Conservation (phyloP, 768 basidiomycete genomes). For the Trametes villosa region DNA sequence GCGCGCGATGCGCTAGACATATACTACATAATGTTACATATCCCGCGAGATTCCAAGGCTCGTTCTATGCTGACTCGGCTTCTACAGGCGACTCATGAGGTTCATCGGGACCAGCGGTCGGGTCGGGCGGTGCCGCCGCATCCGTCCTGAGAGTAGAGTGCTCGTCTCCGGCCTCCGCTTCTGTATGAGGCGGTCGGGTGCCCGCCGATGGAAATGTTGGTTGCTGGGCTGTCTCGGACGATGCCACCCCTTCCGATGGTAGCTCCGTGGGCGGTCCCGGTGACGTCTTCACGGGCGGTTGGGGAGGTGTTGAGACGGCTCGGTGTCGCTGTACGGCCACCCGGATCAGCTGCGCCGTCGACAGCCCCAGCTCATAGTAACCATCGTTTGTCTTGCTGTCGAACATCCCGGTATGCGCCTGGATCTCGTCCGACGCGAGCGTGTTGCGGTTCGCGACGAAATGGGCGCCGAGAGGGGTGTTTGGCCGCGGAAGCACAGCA, state of each 20-base stretch:
- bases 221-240: too few relatives aligned
- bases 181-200: too few relatives aligned
- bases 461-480: constrained; percentile 47
- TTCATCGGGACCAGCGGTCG: neutral
- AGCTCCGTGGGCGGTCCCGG: neutral
- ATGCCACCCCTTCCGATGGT: neutral
- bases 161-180: too few relatives aligned
- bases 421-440: constrained; percentile 73
- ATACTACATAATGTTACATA: constrained; percentile 18
- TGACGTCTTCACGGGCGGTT: too few relatives aligned
- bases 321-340: constrained; percentile 48
- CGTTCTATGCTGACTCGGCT: neutral
- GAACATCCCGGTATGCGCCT: constrained; percentile 92
- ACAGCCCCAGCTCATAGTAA: constrained; percentile 84
- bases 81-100: neutral
- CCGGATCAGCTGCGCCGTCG: constrained; percentile 62
- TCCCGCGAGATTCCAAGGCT: neutral
- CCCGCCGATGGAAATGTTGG: too few relatives aligned
- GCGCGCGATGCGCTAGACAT: constrained; percentile 1
- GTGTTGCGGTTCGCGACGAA: constrained; percentile 72
- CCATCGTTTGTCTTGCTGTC: constrained; percentile 80
- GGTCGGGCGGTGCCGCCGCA: too few relatives aligned
- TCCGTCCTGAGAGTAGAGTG: too few relatives aligned
- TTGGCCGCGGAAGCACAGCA: constrained; percentile 67
- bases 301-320: neutral